phyloP scores from a whole-genome alignment of 257 asterid genomes.

The Solanum pinnatisectum region DNA sequence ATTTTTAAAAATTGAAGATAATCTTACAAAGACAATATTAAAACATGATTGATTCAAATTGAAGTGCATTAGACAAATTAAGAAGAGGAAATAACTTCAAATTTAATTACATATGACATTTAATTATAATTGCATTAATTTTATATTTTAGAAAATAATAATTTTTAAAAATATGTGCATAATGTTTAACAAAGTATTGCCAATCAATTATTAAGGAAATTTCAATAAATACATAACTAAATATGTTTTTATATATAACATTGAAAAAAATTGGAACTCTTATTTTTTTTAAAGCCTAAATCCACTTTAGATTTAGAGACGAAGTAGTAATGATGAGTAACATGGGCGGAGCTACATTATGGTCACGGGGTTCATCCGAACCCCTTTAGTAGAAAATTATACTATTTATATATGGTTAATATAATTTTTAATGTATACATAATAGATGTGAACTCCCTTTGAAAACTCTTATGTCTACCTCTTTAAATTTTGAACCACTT shows the following conservation, averaged over 20 bases:
- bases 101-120: no score
- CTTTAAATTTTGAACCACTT: not conserved
- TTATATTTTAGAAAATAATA: not conserved
- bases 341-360: no score
- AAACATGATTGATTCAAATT: not conserved
- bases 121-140: no score
- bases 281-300: not conserved
- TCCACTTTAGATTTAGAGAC: not conserved
- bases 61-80: not conserved
- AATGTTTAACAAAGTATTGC: no score
- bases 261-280: not conserved
- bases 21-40: not conserved
- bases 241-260: no score
- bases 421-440: not conserved
- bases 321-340: not conserved
- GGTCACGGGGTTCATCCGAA: no score
- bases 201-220: no score
- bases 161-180: not conserved
- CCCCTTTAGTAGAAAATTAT: fast-evolving
- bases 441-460: no score
- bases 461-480: no score
- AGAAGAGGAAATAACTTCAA: not conserved
- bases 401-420: no score
- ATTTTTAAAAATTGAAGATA: not conserved
- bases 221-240: not conserved